Conservation (phyloP, 148 eudicot genomes). For the Arctostaphylos glauca region DNA sequence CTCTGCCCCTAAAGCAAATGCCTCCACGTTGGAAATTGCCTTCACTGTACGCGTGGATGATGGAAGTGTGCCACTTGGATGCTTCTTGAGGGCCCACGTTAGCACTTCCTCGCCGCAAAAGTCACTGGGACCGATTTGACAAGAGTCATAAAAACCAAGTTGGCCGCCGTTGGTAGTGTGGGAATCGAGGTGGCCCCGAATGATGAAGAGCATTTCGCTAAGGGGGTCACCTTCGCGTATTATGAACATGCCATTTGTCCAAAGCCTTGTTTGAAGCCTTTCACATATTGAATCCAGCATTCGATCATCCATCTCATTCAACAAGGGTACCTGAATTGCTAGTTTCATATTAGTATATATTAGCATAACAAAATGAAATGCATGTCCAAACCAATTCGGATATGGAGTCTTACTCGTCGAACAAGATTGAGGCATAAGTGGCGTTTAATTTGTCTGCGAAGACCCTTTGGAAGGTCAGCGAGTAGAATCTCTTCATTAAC, state of each 20-base stretch:
- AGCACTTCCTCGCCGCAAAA: conserved; percentile 87
- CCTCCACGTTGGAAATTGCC: conserved; percentile 73
- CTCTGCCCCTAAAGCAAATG: conserved; percentile 63
- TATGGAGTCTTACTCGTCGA: conserved; percentile 72
- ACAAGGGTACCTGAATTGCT: conserved; percentile 73
- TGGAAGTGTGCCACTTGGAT: conserved; percentile 52
- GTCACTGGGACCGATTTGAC: conserved; percentile 56
- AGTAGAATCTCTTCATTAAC: conserved; percentile 75
- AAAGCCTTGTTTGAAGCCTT: conserved; percentile 58
- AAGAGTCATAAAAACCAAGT: conserved; percentile 71
- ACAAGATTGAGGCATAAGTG: conserved; percentile 83
- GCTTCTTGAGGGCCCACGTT: conserved; percentile 73
- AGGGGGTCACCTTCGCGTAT: conserved; percentile 88
- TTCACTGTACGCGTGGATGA: conserved; percentile 78
- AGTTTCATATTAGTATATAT: too few species aligned
- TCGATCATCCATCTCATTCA: conserved; percentile 78
- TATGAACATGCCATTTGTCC: conserved; percentile 59
- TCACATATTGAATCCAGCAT: conserved; percentile 81
- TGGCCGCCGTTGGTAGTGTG: conserved; percentile 83
- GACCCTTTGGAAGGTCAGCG: conserved; percentile 65
- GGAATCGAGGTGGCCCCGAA: conserved; percentile 72
- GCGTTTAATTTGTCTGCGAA: conserved; percentile 76
- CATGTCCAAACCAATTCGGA: too few species aligned
- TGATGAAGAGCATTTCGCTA: conserved; percentile 76
- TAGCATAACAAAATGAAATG: too few species aligned